phyloP scores from a whole-genome alignment of 768 basidiomycete genomes.

The Leccinum pellstonianum region DNA sequence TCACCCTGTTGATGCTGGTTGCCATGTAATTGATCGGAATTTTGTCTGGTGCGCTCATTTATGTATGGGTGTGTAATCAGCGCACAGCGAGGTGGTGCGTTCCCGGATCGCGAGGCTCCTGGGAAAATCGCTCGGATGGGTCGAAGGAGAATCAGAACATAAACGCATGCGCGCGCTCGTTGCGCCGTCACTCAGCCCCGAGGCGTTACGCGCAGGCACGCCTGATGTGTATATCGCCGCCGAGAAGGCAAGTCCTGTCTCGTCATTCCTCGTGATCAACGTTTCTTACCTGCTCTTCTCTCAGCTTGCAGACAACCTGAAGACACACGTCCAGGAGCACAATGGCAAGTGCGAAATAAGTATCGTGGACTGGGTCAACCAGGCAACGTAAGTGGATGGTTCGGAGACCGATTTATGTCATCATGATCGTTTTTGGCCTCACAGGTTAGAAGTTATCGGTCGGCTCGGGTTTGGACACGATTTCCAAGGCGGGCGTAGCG shows the following conservation, averaged over 20 bases:
- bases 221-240: conserved; percentile 7
- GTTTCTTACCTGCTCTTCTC: background rate
- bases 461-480: conserved; percentile 10
- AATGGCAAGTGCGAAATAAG: conserved; percentile 2
- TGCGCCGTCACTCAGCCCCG: background rate
- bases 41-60: background rate
- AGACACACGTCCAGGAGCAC: background rate
- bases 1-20: background rate
- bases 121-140: conserved; percentile 4
- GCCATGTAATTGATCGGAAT: background rate
- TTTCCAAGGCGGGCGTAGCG: conserved; percentile 5
- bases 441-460: conserved; percentile 5
- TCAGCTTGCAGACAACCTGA: conserved; percentile 9
- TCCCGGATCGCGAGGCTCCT: conserved; percentile 6
- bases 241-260: background rate
- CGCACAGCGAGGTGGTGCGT: conserved; percentile 3
- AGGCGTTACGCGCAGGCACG: conserved; percentile 4
- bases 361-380: conserved; percentile 5
- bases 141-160: conserved; percentile 10
- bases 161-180: conserved; percentile 11
- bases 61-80: background rate
- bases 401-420: background rate
- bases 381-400: conserved; percentile 5
- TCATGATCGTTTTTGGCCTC: background rate
- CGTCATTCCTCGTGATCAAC: background rate